These are phyloP conservation scores for Sequoia sempervirens DNA, from an alignment of 75 land plant species.

Conservation along the genomic window DNA sequence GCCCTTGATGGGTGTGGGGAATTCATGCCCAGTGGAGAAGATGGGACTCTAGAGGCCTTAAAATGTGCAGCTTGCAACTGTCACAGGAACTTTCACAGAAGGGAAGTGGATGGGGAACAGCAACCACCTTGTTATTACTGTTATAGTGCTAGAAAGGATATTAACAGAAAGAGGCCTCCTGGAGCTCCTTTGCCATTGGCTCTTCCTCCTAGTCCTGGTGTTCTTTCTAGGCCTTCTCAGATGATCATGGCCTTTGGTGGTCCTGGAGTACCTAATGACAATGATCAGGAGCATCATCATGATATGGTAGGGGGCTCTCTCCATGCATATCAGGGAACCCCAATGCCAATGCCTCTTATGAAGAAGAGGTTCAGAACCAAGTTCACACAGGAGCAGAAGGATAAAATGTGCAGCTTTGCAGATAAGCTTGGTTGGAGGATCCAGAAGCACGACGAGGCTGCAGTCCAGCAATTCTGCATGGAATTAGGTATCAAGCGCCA, in stretches of 20 bases:
- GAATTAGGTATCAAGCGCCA: slow-evolving; percentile 48
- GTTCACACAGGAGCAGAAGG: slow-evolving; percentile 59
- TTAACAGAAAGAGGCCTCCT: slow-evolving; percentile 9
- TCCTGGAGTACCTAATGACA: slow-evolving; percentile 20
- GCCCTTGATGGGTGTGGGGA: slow-evolving; percentile 65
- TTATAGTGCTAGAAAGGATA: slow-evolving; percentile 10
- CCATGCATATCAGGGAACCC: slow-evolving; percentile 6
- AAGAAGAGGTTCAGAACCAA: slow-evolving; percentile 58
- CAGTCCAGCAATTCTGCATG: slow-evolving; percentile 54
- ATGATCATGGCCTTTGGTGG: slow-evolving; percentile 19
- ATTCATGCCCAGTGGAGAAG: slow-evolving; percentile 52
- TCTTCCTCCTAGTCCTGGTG: slow-evolving; percentile 10
- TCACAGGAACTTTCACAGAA: slow-evolving; percentile 51
- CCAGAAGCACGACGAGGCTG: slow-evolving; percentile 63
- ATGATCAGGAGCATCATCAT: slow-evolving; percentile 22
- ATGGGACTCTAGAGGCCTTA: slow-evolving; percentile 42
- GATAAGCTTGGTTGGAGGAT: slow-evolving; percentile 59
- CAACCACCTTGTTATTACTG: slow-evolving; percentile 20
- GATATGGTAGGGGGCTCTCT: neutral
- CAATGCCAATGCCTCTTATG: slow-evolving; percentile 6
- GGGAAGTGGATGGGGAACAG: slow-evolving; percentile 13
- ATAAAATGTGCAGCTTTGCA: slow-evolving; percentile 39
- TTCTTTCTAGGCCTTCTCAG: slow-evolving; percentile 15
- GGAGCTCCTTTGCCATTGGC: slow-evolving; percentile 12
- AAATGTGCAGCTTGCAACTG: slow-evolving; percentile 55